A percentile compares a stretch with the other conserved stretches of the same genome.
phyloP scores from a whole-genome alignment of 306 rosid species.

The Sindora glabra region DNA sequence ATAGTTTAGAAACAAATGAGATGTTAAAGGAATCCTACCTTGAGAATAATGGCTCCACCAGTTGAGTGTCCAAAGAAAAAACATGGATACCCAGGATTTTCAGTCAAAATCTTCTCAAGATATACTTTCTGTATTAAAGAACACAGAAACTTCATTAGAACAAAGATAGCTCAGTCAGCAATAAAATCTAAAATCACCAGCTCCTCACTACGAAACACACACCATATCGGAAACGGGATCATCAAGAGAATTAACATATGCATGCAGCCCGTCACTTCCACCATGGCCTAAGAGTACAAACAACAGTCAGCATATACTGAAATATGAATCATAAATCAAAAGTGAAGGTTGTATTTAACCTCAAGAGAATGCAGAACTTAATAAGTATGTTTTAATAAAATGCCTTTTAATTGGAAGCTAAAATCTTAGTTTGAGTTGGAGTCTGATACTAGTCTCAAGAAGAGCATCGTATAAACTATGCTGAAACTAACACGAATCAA shows the following conservation, averaged over 20 bases:
- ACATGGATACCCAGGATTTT: slow-evolving; percentile 67
- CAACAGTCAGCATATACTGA: background rate
- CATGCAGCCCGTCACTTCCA: slow-evolving; percentile 93
- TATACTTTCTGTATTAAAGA: slow-evolving; percentile 49
- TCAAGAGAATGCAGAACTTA: background rate
- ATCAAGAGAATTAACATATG: slow-evolving; percentile 82
- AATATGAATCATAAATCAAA: too few relatives aligned
- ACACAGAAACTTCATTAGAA: slow-evolving; percentile 8
- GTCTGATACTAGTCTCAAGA: background rate
- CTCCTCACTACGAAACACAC: slow-evolving; percentile 11
- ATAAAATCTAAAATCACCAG: background rate
- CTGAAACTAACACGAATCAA: background rate
- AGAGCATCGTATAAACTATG: background rate
- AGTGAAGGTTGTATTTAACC: background rate
- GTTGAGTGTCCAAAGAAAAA: slow-evolving; percentile 92
- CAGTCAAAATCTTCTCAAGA: slow-evolving; percentile 61
- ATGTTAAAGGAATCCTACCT: too few relatives aligned
- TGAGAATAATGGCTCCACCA: slow-evolving; percentile 79
- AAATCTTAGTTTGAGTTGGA: background rate
- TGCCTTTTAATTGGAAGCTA: background rate
- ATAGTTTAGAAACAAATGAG: too few relatives aligned
- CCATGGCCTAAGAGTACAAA: slow-evolving; percentile 62
- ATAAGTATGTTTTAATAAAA: background rate
- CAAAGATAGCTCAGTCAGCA: background rate
- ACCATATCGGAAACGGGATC: slow-evolving; percentile 82